A percentile compares a stretch with the other conserved stretches of the same genome.
Evolutionary conservation across 495 filamentous ascomycete species (phyloP).

Genomic region (Xylaria cubensis): DNA sequence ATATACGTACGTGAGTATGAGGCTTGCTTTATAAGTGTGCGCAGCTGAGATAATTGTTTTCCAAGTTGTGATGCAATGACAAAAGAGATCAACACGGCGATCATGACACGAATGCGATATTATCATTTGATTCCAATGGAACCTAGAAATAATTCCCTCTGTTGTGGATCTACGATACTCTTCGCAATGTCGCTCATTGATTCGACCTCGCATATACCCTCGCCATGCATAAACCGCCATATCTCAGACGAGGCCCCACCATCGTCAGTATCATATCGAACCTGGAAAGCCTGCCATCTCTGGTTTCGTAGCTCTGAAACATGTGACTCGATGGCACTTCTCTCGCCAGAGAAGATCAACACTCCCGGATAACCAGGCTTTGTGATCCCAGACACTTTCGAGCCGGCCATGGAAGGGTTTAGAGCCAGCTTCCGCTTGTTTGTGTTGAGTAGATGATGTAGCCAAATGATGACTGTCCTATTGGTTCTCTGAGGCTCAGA

Average conservation of each 20-base stretch:
- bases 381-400: constrained; percentile 20
- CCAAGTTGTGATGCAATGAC: neutral
- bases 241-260: neutral
- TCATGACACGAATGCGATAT: neutral
- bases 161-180: constrained; percentile 15
- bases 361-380: constrained; percentile 30
- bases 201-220: constrained; percentile 23
- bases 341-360: constrained; percentile 26
- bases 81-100: neutral
- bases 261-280: constrained; percentile 28
- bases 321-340: constrained; percentile 19
- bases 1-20: neutral
- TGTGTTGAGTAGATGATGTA: constrained; percentile 30
- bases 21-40: neutral
- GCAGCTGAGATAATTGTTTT: neutral
- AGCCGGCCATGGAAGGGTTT: constrained; percentile 14
- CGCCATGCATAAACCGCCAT: constrained; percentile 27
- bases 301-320: constrained; percentile 26
- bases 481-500: neutral
- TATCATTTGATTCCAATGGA: constrained; percentile 29
- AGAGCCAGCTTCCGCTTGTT: constrained; percentile 31
- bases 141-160: constrained; percentile 18
- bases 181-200: constrained; percentile 25
- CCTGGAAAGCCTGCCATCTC: constrained; percentile 29
- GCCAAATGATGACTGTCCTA: constrained; percentile 28